Evolutionary conservation across 495 filamentous ascomycete species (phyloP), one percentile per base, ranked within the genome.

Genomic region (Tetracladium marchalianum): DNA sequence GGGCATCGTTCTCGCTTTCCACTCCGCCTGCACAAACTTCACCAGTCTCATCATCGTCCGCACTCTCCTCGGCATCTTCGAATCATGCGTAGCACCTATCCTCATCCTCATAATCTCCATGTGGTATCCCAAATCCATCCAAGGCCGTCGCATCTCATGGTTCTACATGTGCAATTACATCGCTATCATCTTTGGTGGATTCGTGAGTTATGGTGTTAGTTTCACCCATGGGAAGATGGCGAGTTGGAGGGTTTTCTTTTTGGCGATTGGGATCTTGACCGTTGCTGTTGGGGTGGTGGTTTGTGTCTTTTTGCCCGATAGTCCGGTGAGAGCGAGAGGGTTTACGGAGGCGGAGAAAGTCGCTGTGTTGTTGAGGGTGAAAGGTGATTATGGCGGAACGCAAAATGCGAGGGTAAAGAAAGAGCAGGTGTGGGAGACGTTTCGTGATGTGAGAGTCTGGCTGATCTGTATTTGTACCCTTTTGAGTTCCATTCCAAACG

Each of bases 371-470:
- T 77, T 78, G 41, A 68, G 81, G 27, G 75, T 83, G 15, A 69
- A 78, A 2, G 59, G 70, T 39, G 84, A 85, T 44, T 73, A 82
- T 54, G 79, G 82, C 55, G 81, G 81, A 9, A 76, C 84, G 22
- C 78, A 80, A 32, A 85, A 83, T 51, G 81, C 82, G 60, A 72
- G 78, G 32, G 82, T 82, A 56, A 82, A 84, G 43, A 60, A 70
- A 53, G 73, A 81, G 24, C 81, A 85, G 46, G 68, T 77, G 36
- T 72, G 71, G 36, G 78, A 82, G 46, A 72, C 76, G 0, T 59
- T 81, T 5, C 18, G 65, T 35, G 78, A 81, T 47, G 73, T 76
- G 1, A 39, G 50, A 17, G 50, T 52, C 8, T 52, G 40, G 18
- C 44, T 52, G 0, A 40, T 52, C 4, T 52, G 50, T 18, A 36